These are phyloP conservation scores for Yueomyces sp. DNA, from an alignment of 1,139 yeast species.

Conservation along the genomic window DNA sequence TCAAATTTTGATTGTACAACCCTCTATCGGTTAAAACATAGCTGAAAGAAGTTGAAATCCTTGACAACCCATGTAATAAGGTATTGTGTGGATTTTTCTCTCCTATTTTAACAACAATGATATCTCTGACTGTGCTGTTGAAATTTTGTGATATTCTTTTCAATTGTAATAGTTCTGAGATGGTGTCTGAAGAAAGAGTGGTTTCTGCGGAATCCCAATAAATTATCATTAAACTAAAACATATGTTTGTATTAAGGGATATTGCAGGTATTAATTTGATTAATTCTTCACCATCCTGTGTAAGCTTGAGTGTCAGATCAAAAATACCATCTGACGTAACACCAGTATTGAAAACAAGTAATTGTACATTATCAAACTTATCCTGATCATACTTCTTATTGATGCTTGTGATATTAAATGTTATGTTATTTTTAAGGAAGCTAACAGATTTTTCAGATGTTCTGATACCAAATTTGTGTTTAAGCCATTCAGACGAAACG, in stretches of 20 bases:
- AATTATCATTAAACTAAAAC: constrained; percentile 23
- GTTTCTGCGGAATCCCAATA: constrained; percentile 29
- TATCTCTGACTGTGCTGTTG: constrained; percentile 13
- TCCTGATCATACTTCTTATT: constrained; percentile 9
- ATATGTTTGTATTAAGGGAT: constrained; percentile 23
- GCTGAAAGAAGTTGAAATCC: constrained; percentile 11
- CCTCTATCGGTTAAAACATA: constrained; percentile 21
- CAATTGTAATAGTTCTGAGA: constrained; percentile 15
- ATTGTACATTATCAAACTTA: constrained; percentile 18
- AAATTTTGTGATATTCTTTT: constrained; percentile 17
- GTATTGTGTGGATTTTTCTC: constrained; percentile 15
- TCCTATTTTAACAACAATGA: constrained; percentile 17
- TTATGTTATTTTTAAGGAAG: constrained; percentile 2
- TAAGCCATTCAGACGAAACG: constrained; percentile 17
- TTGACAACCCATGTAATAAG: constrained; percentile 13
- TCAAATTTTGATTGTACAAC: constrained; percentile 8
- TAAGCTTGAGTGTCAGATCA: constrained; percentile 23
- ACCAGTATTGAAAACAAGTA: constrained; percentile 28
- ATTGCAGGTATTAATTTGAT: constrained; percentile 25
- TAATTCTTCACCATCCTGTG: constrained; percentile 23
- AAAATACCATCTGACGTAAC: constrained; percentile 23
- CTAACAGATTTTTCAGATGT: constrained; percentile 1
- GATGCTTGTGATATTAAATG: constrained; percentile 8
- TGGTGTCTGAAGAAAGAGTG: constrained; percentile 9
- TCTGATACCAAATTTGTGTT: constrained; percentile 15